These are phyloP conservation scores for Diaporthe helianthi DNA, from an alignment of 2,329 filamentous ascomycete genomes.

Conservation along the genomic window DNA sequence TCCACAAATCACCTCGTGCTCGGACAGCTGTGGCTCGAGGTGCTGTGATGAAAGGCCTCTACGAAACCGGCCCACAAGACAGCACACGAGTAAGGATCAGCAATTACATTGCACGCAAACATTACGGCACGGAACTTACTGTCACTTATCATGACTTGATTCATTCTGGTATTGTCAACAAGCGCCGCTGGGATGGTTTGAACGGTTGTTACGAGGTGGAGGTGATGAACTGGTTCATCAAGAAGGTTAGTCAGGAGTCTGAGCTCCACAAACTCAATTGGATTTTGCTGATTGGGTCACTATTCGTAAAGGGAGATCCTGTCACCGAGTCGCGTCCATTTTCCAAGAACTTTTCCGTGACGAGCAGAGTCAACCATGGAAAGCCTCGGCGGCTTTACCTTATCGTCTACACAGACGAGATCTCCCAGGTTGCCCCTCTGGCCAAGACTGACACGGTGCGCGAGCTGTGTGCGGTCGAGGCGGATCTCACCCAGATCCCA, in stretches of 20 bases:
- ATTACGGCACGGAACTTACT: conserved; percentile 50
- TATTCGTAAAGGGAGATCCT: neutral
- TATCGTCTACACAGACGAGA: neutral
- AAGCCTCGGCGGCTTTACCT: neutral
- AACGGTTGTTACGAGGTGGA: conserved; percentile 48
- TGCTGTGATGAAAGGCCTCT: conserved; percentile 57
- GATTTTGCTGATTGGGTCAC: neutral
- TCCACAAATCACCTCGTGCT: conserved; percentile 56
- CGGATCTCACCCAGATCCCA: conserved; percentile 17
- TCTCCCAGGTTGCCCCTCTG: conserved; percentile 8
- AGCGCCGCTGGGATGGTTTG: conserved; percentile 47
- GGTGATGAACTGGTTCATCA: conserved; percentile 54
- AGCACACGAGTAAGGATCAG: conserved; percentile 48
- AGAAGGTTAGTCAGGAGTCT: conserved; percentile 39
- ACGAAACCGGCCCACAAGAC: conserved; percentile 44
- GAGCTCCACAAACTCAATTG: rapidly evolving
- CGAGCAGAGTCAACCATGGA: conserved; percentile 14
- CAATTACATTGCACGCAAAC: conserved; percentile 51
- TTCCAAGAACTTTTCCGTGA: neutral
- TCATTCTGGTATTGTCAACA: conserved; percentile 43
- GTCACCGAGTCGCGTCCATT: neutral
- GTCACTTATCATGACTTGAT: conserved; percentile 42
- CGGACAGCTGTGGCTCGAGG: conserved; percentile 60
- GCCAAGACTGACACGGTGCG: conserved; percentile 4
- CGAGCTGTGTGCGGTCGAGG: conserved; percentile 16